Conservation (phyloP, 108 stramenopile genomes). For the Pseudonitzschia pungens region DNA sequence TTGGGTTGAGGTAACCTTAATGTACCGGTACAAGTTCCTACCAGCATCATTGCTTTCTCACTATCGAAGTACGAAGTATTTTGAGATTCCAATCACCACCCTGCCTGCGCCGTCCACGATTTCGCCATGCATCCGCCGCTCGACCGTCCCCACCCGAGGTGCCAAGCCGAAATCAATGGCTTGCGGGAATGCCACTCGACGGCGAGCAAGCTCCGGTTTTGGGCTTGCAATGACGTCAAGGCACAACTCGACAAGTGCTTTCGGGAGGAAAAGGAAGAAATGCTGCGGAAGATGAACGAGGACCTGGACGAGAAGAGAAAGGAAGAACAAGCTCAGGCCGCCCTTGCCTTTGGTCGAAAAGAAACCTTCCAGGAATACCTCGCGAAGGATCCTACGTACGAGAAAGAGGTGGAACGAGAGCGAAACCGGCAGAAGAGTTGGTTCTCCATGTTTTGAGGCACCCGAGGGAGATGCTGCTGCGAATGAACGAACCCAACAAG, state of each 20-base stretch:
- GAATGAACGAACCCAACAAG: too few species aligned
- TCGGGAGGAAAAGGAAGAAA: constrained; percentile 75
- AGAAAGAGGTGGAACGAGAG: constrained; percentile 45
- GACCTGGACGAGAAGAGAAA: constrained; percentile 48
- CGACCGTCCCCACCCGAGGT: constrained; percentile 90
- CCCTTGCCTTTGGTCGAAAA: constrained; percentile 61
- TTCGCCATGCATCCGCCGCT: constrained; percentile 88
- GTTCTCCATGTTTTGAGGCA: constrained; percentile 3
- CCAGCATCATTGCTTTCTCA: too few species aligned
- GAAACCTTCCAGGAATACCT: constrained; percentile 80
- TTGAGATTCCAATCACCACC: too few species aligned
- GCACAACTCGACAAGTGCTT: constrained; percentile 75
- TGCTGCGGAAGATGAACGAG: constrained; percentile 65
- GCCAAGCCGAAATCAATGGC: constrained; percentile 70
- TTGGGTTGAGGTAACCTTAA: too few species aligned
- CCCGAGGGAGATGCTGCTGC: too few species aligned
- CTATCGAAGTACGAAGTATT: too few species aligned
- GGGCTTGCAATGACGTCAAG: constrained; percentile 88
- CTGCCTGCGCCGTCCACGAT: too few species aligned
- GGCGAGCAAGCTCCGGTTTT: constrained; percentile 66
- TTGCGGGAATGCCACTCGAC: constrained; percentile 74
- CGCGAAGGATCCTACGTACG: constrained; percentile 59
- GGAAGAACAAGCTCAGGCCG: constrained; percentile 62
- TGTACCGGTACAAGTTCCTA: too few species aligned
- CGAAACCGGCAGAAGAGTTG: constrained; percentile 16